A percentile compares a stretch with the other conserved stretches of the same genome.
Evolutionary conservation across 371 early-diverging fungal genomes (phyloP).

Genomic region (Circinella minor): DNA sequence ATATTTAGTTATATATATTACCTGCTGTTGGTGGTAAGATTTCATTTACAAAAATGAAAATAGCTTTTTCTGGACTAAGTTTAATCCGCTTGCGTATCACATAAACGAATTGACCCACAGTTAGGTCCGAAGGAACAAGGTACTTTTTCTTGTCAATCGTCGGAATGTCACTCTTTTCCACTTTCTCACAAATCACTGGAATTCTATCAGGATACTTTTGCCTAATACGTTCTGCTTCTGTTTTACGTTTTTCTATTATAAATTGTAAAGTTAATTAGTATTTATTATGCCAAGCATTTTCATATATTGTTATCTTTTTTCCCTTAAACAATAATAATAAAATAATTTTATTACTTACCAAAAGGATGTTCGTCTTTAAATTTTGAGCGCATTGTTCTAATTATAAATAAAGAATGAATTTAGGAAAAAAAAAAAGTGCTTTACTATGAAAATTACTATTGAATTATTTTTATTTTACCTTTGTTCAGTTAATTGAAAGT

Average conservation of each 20-base stretch:
- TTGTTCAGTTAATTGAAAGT: too few species aligned
- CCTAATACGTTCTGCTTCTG: constrained; percentile 95
- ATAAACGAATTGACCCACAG: constrained; percentile 97
- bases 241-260: constrained; percentile 91
- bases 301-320: background rate
- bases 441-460: background rate
- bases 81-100: constrained; percentile 94
- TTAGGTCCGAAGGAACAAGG: constrained; percentile 93
- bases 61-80: constrained; percentile 94
- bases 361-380: constrained; percentile 97
- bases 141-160: constrained; percentile 98
- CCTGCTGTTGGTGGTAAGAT: constrained; percentile 88
- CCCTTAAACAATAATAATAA: background rate
- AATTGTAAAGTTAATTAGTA: background rate
- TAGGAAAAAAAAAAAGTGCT: background rate
- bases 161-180: constrained; percentile 94
- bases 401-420: background rate
- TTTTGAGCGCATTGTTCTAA: constrained; percentile 76
- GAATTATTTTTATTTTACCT: too few species aligned
- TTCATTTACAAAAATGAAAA: constrained; percentile 97
- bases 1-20: constrained; percentile 15
- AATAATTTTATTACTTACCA: too few species aligned
- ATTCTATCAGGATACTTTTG: constrained; percentile 98
- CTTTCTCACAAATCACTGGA: constrained; percentile 96
- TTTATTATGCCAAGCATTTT: background rate